Evolutionary conservation across 1,139 yeast genomes (phyloP), one percentile per base, ranked within the genome.

Genomic region (Yamadazyma kanchanaburiensis): DNA sequence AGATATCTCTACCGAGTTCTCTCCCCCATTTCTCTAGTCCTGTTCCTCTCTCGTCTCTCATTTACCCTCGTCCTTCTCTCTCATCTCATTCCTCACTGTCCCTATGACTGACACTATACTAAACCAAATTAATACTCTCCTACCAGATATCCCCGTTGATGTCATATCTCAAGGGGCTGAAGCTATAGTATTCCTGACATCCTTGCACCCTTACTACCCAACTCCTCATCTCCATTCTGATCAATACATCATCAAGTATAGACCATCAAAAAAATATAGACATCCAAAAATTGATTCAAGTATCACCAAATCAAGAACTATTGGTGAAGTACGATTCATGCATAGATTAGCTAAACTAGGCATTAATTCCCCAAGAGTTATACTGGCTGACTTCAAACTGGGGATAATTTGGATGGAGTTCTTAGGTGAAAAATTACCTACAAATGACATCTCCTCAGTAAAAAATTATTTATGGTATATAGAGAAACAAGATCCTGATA

Each of bases 111-210:
- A 60, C 20, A 53, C 46, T 23, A 53, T 70, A 9, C 42, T 73
- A 15, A 54, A 51, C 7, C 52, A 57, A 30, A 79, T 78, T 2
- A 55, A 67, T 36, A 32, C 43, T 5, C 56, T 66, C 33, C 45
- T 80, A 30, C 65, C 72, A 2, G 60, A 70, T 30, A 58, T 79
- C 20, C 74, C 77, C 3, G 45, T 80, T 9, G 48, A 55, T 3
- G 65, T 79, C 24, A 63, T 86, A 2, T 84, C 95, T 0, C 97
- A 89, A 51, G 97, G 97, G n/a, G 96, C 97, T 1, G 97, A 89
- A 51, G 96, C 96, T 0, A 67, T 86, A 14, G 91, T 88, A 2
- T 86, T 83, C 53, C 58, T 65, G 19, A 74, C 94, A 0, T 35
- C 53, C 0, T 53, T 55, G 3, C 96, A 87, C 53, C 96, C 96